Evolutionary conservation across 148 eudicot genomes (phyloP).

Genomic region (Diospyros kaki): DNA sequence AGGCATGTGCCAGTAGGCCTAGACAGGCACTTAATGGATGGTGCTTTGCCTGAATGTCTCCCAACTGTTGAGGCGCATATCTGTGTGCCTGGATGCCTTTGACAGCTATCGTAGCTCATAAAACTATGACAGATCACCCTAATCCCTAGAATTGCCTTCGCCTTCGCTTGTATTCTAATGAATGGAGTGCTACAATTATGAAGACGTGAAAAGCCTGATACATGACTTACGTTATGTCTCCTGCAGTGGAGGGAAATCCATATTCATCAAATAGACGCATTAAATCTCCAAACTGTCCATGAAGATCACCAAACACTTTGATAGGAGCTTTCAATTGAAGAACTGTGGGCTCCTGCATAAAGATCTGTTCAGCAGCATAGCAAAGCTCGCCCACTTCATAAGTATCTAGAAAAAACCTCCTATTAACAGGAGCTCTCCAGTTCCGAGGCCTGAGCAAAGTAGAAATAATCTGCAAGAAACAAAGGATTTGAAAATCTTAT

Average conservation of each 20-base stretch:
- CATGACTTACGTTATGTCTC: constrained; percentile 84
- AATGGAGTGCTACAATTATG: no score
- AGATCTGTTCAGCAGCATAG: constrained; percentile 94
- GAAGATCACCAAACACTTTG: constrained; percentile 98
- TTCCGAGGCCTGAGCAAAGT: constrained; percentile 85
- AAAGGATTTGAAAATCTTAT: background rate
- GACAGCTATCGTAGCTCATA: no score
- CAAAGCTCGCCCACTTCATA: constrained; percentile 99
- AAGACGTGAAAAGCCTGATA: background rate
- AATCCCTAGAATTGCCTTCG: constrained; percentile 2
- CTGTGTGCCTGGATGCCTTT: no score
- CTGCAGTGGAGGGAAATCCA: constrained; percentile 97
- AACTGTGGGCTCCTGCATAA: constrained; percentile 88
- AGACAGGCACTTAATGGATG: no score
- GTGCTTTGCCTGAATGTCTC: no score
- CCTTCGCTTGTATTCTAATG: background rate
- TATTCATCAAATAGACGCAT: constrained; percentile 98
- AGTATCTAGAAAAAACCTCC: constrained; percentile 90
- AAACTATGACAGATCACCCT: background rate
- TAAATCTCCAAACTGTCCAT: constrained; percentile 95
- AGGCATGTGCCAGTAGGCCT: no score
- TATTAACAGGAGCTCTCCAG: constrained; percentile 85
- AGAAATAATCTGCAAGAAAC: constrained; percentile 69
- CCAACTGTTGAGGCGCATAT: no score
- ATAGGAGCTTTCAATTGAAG: constrained; percentile 95